Conservation (phyloP, 352 stramenopile genomes). For the Thalassiosira mediterranea region DNA sequence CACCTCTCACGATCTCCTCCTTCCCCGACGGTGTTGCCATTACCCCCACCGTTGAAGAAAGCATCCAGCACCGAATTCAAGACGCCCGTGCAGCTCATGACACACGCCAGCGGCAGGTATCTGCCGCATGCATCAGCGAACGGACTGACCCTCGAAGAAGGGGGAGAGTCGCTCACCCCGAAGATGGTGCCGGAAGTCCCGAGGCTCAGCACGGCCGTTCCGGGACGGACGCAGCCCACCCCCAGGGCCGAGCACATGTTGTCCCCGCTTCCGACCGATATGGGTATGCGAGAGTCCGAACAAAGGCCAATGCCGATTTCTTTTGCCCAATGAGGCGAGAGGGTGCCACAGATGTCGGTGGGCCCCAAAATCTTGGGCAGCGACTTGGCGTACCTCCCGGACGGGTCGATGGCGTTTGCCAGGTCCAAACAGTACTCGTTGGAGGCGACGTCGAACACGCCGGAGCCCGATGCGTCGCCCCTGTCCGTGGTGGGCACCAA, state of each 20-base stretch:
- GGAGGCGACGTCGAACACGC: slow-evolving; percentile 22
- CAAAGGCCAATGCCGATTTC: slow-evolving; percentile 2
- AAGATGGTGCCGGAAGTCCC: slow-evolving; percentile 56
- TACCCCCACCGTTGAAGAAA: slow-evolving; percentile 14
- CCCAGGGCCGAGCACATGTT: slow-evolving; percentile 55
- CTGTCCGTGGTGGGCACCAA: slow-evolving; percentile 28
- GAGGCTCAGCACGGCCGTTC: slow-evolving; percentile 40
- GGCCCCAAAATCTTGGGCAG: slow-evolving; percentile 32
- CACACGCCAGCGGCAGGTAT: slow-evolving; percentile 44
- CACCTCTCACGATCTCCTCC: background rate
- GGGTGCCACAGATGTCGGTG: slow-evolving; percentile 26
- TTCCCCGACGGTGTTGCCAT: background rate
- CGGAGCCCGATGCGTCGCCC: slow-evolving; percentile 48
- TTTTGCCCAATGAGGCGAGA: slow-evolving; percentile 23
- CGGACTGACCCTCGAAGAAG: slow-evolving; percentile 27
- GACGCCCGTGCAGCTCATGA: slow-evolving; percentile 51
- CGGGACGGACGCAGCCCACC: slow-evolving; percentile 31
- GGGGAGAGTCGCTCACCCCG: slow-evolving; percentile 33
- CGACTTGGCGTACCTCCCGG: slow-evolving; percentile 9
- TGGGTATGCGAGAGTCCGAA: slow-evolving; percentile 17
- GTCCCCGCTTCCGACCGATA: slow-evolving; percentile 46
- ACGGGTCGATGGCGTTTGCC: slow-evolving; percentile 25
- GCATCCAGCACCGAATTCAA: slow-evolving; percentile 29
- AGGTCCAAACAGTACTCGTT: slow-evolving; percentile 17
- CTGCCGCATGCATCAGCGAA: slow-evolving; percentile 44